Evolutionary conservation across 768 basidiomycete genomes (phyloP).

Genomic region (Chalciporus piperatus): DNA sequence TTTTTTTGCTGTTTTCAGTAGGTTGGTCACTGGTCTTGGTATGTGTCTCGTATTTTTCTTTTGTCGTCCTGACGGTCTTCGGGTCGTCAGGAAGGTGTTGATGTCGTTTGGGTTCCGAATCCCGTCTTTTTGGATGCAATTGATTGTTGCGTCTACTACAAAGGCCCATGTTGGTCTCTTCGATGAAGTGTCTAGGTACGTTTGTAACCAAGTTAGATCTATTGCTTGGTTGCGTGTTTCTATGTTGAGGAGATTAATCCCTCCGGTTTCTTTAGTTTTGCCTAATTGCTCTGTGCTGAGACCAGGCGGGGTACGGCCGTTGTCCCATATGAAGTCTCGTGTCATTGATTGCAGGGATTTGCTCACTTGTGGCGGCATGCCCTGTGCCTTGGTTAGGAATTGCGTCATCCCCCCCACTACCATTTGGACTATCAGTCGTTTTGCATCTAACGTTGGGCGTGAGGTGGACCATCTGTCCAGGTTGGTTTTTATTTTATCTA

Average conservation of each 20-base stretch:
- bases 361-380: too few relatives aligned
- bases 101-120: not conserved
- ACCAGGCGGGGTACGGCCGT: too few relatives aligned
- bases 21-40: fast-evolving
- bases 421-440: constrained; percentile 18
- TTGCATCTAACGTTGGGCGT: constrained; percentile 15
- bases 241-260: too few relatives aligned
- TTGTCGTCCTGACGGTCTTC: not conserved
- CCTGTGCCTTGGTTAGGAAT: constrained; percentile 30
- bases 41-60: too few relatives aligned
- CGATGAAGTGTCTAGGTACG: too few relatives aligned
- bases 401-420: constrained; percentile 20
- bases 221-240: too few relatives aligned
- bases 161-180: not conserved
- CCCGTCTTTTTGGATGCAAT: not conserved
- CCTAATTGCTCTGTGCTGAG: too few relatives aligned
- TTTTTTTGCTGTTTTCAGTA: not conserved
- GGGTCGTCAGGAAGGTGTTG: not conserved
- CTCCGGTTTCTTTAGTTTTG: too few relatives aligned
- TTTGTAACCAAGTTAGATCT: too few relatives aligned
- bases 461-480: constrained; percentile 11
- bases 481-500: constrained; percentile 18
- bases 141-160: not conserved
- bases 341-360: too few relatives aligned
- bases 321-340: too few relatives aligned